Base-by-base conservation (phyloP, 2,329 filamentous ascomycete genomes). In the Monilinia aucupariae region DNA sequence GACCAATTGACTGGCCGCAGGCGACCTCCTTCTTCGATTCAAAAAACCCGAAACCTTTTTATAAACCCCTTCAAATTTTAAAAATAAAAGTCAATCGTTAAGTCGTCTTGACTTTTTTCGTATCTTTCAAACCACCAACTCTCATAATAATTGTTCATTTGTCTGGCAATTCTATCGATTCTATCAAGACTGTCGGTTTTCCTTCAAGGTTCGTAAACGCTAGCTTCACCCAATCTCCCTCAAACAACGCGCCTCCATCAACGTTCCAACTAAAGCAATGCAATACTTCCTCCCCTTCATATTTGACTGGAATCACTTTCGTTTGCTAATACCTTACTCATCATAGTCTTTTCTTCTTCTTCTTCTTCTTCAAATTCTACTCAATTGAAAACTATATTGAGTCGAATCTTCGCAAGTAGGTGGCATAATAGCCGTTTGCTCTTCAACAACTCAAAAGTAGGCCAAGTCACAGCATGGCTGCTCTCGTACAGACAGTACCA, bases 401-500 rank as follows among this genome's bases (percentile, higher is more conserved):
- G 51, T 48, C 32, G 34, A 66, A 65, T 65, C 65, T 61, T 67
- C 68, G 65, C n/a, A 48, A 34, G 49, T 68, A 68, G 65, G 56
- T 59, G 22, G 54, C 47, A 58, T 54, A 41, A 64, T 64, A 65
- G 66, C 68, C 63, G 54, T 65, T 64, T 67, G 64, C 67, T 67
- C 65, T 65, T 4, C 70, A 64, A 66, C 69, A 69, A 61, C 55
- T 52, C 56, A 25, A 56, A 62, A 47, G 50, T 45, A 59, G 51
- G 51, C 52, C 55, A 59, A 64, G 65, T 63, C 74, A 73, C 81
- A 88, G 75, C 76, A 93, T 94, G 90, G 90, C 90, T 80, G 89
- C 90, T 76, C 82, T 93, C 80, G 88, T 92, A 73, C 90, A 93
- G 79, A 85, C 88, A 66, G 90, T 89, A 74, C 85, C 89, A 72